These are phyloP conservation scores for Penicillium cataractarum DNA, from an alignment of 495 filamentous ascomycete species.

Conservation along the genomic window DNA sequence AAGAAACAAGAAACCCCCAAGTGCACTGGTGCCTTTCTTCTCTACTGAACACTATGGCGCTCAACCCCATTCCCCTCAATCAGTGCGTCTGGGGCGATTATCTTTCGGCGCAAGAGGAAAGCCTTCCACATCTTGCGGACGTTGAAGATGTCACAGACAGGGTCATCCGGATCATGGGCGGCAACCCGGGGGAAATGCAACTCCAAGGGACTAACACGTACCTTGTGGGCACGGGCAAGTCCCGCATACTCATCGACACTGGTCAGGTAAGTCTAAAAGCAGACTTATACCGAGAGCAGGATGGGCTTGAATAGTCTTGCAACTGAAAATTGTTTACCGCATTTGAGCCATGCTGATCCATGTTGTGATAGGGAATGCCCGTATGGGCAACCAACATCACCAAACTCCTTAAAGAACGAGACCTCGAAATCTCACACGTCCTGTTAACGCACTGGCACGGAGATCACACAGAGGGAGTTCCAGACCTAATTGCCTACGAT, in stretches of 20 bases:
- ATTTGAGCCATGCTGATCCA: neutral
- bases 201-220: slow-evolving; percentile 77
- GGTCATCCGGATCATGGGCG: slow-evolving; percentile 56
- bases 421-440: slow-evolving; percentile 55
- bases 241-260: slow-evolving; percentile 72
- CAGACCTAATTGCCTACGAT: slow-evolving; percentile 58
- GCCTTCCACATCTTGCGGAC: slow-evolving; percentile 37
- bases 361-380: slow-evolving; percentile 33
- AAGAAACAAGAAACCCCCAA: no score
- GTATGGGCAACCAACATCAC: slow-evolving; percentile 38
- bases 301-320: neutral
- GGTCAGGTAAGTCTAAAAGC: slow-evolving; percentile 41
- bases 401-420: slow-evolving; percentile 21
- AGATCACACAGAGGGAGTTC: slow-evolving; percentile 75
- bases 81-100: slow-evolving; percentile 50
- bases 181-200: slow-evolving; percentile 67
- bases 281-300: neutral
- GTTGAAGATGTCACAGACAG: slow-evolving; percentile 46
- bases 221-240: slow-evolving; percentile 65
- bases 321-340: neutral
- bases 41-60: neutral
- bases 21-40: neutral
- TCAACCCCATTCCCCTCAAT: slow-evolving; percentile 30
- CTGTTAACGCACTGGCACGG: slow-evolving; percentile 84
- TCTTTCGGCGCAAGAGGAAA: slow-evolving; percentile 34